Conservation (phyloP, 495 filamentous ascomycete genomes). For the Sphaerosporella brunnea region DNA sequence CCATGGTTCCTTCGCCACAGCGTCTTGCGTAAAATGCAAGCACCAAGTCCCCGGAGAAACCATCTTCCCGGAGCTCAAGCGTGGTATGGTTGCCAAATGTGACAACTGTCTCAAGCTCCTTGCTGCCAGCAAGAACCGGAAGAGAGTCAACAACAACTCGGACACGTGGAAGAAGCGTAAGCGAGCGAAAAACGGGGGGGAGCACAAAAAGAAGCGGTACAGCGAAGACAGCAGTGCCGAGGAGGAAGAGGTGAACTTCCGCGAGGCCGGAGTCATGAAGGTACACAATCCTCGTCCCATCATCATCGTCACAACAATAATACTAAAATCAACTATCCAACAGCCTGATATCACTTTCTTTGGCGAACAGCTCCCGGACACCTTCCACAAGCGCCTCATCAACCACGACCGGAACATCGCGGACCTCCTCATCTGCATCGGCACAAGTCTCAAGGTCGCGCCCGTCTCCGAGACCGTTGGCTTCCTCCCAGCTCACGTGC, state of each 20-base stretch:
- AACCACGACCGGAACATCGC: conserved; percentile 60
- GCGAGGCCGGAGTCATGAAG: conserved; percentile 80
- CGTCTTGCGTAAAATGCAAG: conserved; percentile 70
- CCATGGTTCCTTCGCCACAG: conserved; percentile 86
- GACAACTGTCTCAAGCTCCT: conserved; percentile 35
- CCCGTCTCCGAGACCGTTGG: conserved; percentile 84
- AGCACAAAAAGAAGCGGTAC: conserved; percentile 31
- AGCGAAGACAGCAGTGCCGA: conserved; percentile 42
- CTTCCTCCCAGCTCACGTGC: conserved; percentile 56
- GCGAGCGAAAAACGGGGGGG: conserved; percentile 4
- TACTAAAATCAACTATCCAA: neutral
- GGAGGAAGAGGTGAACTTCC: conserved; percentile 52
- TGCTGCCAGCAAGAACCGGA: conserved; percentile 46
- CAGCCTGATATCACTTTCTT: conserved; percentile 95
- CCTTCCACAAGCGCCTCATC: conserved; percentile 64
- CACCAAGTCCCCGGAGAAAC: conserved; percentile 54
- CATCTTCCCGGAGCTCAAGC: conserved; percentile 63
- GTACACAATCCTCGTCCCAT: conserved; percentile 26
- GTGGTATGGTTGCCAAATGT: conserved; percentile 51
- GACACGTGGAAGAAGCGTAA: conserved; percentile 9
- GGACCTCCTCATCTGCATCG: conserved; percentile 92
- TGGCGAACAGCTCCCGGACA: conserved; percentile 68
- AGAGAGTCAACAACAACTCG: conserved; percentile 45
- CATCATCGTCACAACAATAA: conserved; percentile 4
- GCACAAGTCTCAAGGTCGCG: conserved; percentile 88